Conservation (phyloP, 192 early-diverging fungal species). For the Coemansia sp. region DNA sequence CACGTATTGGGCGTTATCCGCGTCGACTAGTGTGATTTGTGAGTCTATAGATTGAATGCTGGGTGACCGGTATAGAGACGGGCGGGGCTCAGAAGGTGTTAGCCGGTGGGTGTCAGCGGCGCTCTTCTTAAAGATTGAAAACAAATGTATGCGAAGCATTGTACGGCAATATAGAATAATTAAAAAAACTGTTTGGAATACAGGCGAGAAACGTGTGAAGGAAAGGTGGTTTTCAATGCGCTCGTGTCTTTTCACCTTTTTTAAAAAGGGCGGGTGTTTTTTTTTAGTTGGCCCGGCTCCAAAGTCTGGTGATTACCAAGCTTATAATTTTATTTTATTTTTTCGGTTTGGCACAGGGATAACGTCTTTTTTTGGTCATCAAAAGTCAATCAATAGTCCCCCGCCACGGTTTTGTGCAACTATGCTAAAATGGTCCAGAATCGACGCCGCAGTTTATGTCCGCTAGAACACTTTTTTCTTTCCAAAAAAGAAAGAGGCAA, state of each 20-base stretch:
- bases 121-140: conserved; percentile 19
- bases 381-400: background rate
- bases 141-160: conserved; percentile 25
- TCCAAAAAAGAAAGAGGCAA: background rate
- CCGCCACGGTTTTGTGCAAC: conserved; percentile 1
- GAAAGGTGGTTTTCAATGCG: background rate
- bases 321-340: conserved; percentile 4
- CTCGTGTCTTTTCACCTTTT: background rate
- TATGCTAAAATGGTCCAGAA: background rate
- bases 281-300: conserved; percentile 25
- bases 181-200: background rate
- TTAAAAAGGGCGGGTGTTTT: conserved; percentile 1
- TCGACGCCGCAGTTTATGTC: background rate
- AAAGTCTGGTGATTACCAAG: background rate
- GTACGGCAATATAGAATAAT: background rate
- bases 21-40: conserved; percentile 35
- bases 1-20: background rate
- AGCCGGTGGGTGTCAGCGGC: background rate
- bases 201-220: background rate
- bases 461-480: background rate
- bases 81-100: background rate
- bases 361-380: background rate
- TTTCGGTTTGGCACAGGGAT: background rate
- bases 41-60: conserved; percentile 21
- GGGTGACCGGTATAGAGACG: background rate